Evolutionary conservation across 2,329 filamentous ascomycete species (phyloP), one percentile per base, ranked within the genome.

Genomic region (Penicillium sp.): DNA sequence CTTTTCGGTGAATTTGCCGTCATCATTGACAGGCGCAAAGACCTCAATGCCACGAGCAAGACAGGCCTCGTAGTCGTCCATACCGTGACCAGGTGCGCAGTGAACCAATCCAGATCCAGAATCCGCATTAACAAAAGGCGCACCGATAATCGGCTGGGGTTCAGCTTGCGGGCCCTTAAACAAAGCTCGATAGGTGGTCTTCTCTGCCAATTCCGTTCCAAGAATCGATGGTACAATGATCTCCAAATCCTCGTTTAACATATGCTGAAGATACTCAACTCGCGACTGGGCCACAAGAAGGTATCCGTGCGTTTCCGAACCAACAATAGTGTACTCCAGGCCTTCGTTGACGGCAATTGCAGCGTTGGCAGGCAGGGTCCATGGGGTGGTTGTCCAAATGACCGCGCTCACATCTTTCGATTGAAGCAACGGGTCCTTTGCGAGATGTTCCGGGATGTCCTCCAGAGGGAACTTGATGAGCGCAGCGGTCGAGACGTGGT

Each of bases 301-400:
- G 18, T 85, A 74, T 9, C 82, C 85, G 61, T 86, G 79, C 0
- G 71, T 71, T 0, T 78, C 78, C 1, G 82, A 78, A 52, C 81
- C 77, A 35, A 95, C 77, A 20, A 96, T 73, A 4, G 81, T 80
- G 70, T 97, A 99, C 42, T 85, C 78, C 57, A 97, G 75, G 37
- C 89, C 85, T 6, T 83, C 78, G 65, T 91, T 86, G 33, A 97
- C 82, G 2, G 91, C 92, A 70, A 99, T 92, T 0, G 90, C 92
- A 69, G 85, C 86, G 71, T 99, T 99, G 2, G 93, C 92, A 0
- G 94, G 93, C 5, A 99, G 79, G 0, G 94, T 99, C 94, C 94
- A 99, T 0, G 94, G 94, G 0, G 94, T 99, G 0, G 94, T 99
- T 2, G 94, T 99, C 94, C 94, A 99, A 49, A 97, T 90, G n/a